Conservation (phyloP, 1,284 basidiomycete species). For the Austroboletus novae-zelandiae region DNA sequence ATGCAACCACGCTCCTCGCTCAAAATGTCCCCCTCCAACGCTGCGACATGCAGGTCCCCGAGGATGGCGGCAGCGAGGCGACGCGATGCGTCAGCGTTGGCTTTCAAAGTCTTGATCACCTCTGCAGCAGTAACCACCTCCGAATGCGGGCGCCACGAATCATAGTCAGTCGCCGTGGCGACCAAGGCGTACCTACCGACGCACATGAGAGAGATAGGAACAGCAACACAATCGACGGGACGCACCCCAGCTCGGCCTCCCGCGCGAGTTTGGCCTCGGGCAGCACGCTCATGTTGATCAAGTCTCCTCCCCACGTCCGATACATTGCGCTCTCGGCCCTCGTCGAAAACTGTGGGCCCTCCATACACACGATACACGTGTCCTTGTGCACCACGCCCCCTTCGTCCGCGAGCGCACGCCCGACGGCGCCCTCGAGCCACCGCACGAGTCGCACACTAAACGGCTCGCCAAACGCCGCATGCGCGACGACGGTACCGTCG, state of each 20-base stretch:
- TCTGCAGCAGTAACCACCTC: conserved; percentile 86
- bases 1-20: conserved; percentile 74
- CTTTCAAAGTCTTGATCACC: conserved; percentile 83
- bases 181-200: conserved; percentile 75
- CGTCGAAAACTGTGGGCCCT: conserved; percentile 93
- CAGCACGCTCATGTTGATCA: conserved; percentile 96
- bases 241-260: conserved; percentile 88
- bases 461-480: conserved; percentile 93
- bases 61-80: conserved; percentile 74
- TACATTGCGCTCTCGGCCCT: conserved; percentile 96
- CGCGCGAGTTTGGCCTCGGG: conserved; percentile 96
- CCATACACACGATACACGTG: conserved; percentile 95
- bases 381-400: conserved; percentile 68
- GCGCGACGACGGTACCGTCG: conserved; percentile 83
- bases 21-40: conserved; percentile 37
- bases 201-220: not conserved
- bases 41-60: conserved; percentile 70
- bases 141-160: conserved; percentile 82
- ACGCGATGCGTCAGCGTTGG: conserved; percentile 84
- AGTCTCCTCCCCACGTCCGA: conserved; percentile 87
- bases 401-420: conserved; percentile 59
- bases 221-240: not conserved
- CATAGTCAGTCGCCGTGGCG: conserved; percentile 89
- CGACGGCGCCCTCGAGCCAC: conserved; percentile 71
- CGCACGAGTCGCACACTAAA: conserved; percentile 66